Conservation (phyloP, 495 filamentous ascomycete species). For the Neurospora sublineolata region DNA sequence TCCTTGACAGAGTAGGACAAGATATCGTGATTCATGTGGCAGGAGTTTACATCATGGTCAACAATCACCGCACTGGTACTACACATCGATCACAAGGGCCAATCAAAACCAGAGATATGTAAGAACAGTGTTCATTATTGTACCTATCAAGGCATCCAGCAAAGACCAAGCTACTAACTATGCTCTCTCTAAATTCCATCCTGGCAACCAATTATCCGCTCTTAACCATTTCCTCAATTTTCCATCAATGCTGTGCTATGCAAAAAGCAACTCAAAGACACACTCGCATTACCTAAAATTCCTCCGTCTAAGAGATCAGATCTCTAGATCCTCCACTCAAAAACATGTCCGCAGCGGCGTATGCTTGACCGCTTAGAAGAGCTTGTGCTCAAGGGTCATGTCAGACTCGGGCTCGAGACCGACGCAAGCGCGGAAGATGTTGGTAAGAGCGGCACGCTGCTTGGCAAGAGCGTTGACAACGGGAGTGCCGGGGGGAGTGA, state of each 20-base stretch:
- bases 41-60: background rate
- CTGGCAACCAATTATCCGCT: background rate
- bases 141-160: background rate
- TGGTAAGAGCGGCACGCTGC: slow-evolving; percentile 87
- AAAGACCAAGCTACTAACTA: background rate
- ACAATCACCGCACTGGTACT: background rate
- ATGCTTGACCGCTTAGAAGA: slow-evolving; percentile 43
- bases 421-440: slow-evolving; percentile 98
- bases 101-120: background rate
- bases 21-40: background rate
- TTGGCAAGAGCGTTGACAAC: slow-evolving; percentile 95
- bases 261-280: background rate
- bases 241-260: background rate
- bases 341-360: background rate
- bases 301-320: background rate
- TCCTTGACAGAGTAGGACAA: background rate
- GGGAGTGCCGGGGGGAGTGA: slow-evolving; percentile 90
- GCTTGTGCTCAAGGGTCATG: slow-evolving; percentile 99
- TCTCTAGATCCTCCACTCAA: background rate
- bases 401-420: slow-evolving; percentile 96
- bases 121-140: background rate
- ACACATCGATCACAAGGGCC: background rate
- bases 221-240: background rate
- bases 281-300: background rate
- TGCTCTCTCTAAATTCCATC: background rate